A percentile compares a stretch with the other conserved stretches of the same genome.
Evolutionary conservation across 2,329 filamentous ascomycete species (phyloP).

Genomic region (Volutella citrinella): DNA sequence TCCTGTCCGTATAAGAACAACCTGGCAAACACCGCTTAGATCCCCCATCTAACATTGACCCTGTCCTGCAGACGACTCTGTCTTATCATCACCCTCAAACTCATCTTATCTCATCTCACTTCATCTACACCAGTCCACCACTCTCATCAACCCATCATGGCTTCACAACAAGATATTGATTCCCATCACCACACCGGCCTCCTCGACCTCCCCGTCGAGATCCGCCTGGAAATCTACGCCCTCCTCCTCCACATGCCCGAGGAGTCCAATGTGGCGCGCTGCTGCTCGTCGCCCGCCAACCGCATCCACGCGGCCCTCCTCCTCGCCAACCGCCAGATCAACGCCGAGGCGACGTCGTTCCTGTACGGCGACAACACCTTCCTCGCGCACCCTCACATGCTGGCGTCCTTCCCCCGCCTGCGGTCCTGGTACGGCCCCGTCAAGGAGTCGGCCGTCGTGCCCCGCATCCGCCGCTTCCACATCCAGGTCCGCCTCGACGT

Average conservation of each 20-base stretch:
- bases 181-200: slow-evolving; percentile 29
- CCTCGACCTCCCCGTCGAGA: slow-evolving; percentile 42
- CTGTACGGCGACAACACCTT: slow-evolving; percentile 45
- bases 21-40: no score
- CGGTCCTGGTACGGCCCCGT: slow-evolving; percentile 30
- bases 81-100: no score
- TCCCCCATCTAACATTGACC: no score
- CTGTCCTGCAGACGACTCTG: no score
- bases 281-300: slow-evolving; percentile 10
- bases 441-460: slow-evolving; percentile 24
- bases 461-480: slow-evolving; percentile 37
- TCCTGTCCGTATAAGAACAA: no score
- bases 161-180: no score
- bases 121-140: no score
- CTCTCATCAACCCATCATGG: no score
- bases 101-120: no score
- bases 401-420: slow-evolving; percentile 41
- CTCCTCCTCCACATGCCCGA: slow-evolving; percentile 38
- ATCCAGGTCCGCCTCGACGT: slow-evolving; percentile 40
- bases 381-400: slow-evolving; percentile 38
- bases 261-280: slow-evolving; percentile 20
- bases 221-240: slow-evolving; percentile 45
- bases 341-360: slow-evolving; percentile 38
- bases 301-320: slow-evolving; percentile 38
- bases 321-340: slow-evolving; percentile 36